Conservation (phyloP, 345 rosid species). For the Camelina laxa region DNA sequence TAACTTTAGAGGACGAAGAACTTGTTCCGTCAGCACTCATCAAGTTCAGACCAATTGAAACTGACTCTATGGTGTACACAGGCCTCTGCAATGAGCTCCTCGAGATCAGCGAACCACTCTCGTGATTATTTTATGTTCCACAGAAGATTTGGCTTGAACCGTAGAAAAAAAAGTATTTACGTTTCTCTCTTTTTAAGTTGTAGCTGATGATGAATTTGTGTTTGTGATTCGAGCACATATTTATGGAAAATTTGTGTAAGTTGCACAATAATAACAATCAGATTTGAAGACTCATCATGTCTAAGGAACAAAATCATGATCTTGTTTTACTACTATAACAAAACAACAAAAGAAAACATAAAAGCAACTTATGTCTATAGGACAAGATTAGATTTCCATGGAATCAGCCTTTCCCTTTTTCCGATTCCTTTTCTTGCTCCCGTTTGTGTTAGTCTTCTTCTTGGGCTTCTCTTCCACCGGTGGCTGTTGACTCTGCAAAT, state of each 20-base stretch:
- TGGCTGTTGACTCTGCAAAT: slow-evolving; percentile 69
- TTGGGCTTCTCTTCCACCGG: slow-evolving; percentile 60
- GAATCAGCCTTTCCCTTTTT: slow-evolving; percentile 50
- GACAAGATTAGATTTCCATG: slow-evolving; percentile 50
- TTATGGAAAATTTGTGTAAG: slow-evolving; percentile 8
- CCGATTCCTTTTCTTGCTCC: slow-evolving; percentile 57
- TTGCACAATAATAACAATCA: background rate
- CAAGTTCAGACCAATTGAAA: slow-evolving; percentile 76
- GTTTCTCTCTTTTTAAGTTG: background rate
- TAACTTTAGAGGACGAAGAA: slow-evolving; percentile 74
- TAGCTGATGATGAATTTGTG: background rate
- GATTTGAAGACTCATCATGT: slow-evolving; percentile 10
- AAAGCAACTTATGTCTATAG: background rate
- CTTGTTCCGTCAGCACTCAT: slow-evolving; percentile 90
- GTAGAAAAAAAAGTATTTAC: background rate
- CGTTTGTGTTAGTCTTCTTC: slow-evolving; percentile 53
- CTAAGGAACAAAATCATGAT: background rate
- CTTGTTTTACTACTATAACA: background rate
- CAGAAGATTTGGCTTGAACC: background rate
- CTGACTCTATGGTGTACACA: slow-evolving; percentile 66
- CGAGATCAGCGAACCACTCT: slow-evolving; percentile 62
- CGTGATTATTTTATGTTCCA: slow-evolving; percentile 11
- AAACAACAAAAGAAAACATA: slow-evolving; percentile 6
- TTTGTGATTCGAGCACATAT: slow-evolving; percentile 14
- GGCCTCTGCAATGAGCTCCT: slow-evolving; percentile 78